Evolutionary conservation across 306 rosid species (phyloP).

Genomic region (Quercus rubra): DNA sequence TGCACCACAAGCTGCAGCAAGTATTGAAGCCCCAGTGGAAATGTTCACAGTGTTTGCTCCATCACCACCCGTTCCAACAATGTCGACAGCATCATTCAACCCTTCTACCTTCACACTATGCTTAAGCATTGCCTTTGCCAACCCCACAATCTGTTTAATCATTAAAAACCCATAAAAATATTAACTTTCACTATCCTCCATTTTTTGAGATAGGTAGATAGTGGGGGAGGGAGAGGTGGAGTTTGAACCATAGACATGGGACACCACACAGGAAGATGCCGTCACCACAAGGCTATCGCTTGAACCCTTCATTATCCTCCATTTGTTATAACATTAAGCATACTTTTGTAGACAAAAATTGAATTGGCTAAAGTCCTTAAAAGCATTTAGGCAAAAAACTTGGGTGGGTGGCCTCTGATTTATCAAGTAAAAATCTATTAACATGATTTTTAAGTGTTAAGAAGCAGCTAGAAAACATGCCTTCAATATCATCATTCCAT

Average conservation of each 20-base stretch:
- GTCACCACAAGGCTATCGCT: too few species aligned
- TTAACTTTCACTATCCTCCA: neutral
- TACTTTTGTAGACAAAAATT: too few species aligned
- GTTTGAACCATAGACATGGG: too few species aligned
- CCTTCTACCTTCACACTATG: conserved; percentile 74
- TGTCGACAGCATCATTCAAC: conserved; percentile 76
- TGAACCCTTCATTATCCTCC: neutral
- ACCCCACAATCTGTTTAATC: conserved; percentile 67
- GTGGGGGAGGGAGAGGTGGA: too few species aligned
- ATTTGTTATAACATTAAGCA: neutral
- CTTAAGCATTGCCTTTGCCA: conserved; percentile 84
- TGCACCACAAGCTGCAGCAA: conserved; percentile 95
- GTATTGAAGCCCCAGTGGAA: conserved; percentile 86
- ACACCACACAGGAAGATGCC: too few species aligned
- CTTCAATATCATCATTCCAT: too few species aligned
- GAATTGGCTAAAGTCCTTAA: too few species aligned
- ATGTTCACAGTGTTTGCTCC: conserved; percentile 94
- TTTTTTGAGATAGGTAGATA: neutral
- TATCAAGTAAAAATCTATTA: too few species aligned
- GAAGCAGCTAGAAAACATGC: too few species aligned
- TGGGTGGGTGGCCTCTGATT: too few species aligned
- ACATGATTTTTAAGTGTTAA: too few species aligned
- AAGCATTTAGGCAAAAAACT: too few species aligned
- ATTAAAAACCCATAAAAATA: conserved; percentile 13
- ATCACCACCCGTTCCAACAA: conserved; percentile 95